These are phyloP conservation scores for Melampsora abietis-canadensis DNA, from an alignment of 1,284 basidiomycete species.

Conservation along the genomic window DNA sequence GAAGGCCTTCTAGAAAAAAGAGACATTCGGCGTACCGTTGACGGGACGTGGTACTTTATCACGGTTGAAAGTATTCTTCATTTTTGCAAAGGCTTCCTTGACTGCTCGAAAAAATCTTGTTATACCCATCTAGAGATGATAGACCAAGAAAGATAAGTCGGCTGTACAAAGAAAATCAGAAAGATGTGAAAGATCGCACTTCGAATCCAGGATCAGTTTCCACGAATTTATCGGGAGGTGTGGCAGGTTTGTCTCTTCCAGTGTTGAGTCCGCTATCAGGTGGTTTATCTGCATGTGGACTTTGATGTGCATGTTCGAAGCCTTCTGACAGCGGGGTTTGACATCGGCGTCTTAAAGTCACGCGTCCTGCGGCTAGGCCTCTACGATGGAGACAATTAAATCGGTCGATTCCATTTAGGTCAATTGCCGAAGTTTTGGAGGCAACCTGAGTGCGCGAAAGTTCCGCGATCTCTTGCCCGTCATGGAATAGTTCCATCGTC, in stretches of 20 bases:
- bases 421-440: not conserved
- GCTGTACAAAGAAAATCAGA: not conserved
- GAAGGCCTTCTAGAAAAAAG: no score
- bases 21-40: not conserved
- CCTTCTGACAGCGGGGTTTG: not conserved
- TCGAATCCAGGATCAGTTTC: not conserved
- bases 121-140: not conserved
- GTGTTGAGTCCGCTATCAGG: no score
- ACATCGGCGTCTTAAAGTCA: not conserved
- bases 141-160: not conserved
- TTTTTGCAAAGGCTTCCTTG: not conserved
- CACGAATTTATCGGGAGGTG: no score
- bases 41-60: not conserved
- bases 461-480: not conserved
- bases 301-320: not conserved
- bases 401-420: not conserved
- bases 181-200: not conserved
- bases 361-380: constrained; percentile 1
- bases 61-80: not conserved
- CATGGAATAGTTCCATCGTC: constrained; percentile 3
- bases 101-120: not conserved
- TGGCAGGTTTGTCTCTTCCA: no score
- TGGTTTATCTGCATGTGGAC: no score
- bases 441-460: not conserved
- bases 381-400: not conserved